phyloP scores from a whole-genome alignment of 495 filamentous ascomycete species.

The Aspergillus carlsbadensis region DNA sequence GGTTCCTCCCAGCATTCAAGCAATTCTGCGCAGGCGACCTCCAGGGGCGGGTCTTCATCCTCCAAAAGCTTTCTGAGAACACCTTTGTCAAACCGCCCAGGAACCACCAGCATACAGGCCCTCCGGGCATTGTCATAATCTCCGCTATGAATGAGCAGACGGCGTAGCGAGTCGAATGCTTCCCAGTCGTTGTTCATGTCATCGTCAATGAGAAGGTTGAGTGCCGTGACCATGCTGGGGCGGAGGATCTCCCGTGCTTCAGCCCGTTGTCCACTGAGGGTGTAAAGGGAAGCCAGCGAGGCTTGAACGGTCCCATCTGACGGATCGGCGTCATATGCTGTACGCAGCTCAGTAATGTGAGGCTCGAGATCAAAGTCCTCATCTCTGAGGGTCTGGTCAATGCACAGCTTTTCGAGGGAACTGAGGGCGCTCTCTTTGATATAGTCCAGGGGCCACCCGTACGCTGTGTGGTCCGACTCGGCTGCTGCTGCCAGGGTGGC shows the following conservation, averaged over 20 bases:
- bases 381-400: not conserved
- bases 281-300: constrained; percentile 7
- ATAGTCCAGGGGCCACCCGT: not conserved
- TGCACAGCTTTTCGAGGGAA: not conserved
- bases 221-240: constrained; percentile 6
- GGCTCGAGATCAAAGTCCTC: not conserved
- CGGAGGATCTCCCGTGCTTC: constrained; percentile 11
- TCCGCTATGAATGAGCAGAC: constrained; percentile 1
- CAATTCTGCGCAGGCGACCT: not conserved
- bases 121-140: constrained; percentile 10
- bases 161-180: not conserved
- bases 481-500: not conserved
- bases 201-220: constrained; percentile 15
- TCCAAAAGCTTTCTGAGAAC: constrained; percentile 1
- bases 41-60: not conserved
- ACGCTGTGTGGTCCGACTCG: not conserved
- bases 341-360: not conserved
- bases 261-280: not conserved
- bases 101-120: constrained; percentile 2
- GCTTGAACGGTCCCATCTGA: not conserved
- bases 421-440: not conserved
- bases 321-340: not conserved
- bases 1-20: not conserved
- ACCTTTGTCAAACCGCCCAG: not conserved
- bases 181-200: constrained; percentile 7